Base-by-base conservation (phyloP, 805 yeast genomes). In the Candida morakotiae region DNA sequence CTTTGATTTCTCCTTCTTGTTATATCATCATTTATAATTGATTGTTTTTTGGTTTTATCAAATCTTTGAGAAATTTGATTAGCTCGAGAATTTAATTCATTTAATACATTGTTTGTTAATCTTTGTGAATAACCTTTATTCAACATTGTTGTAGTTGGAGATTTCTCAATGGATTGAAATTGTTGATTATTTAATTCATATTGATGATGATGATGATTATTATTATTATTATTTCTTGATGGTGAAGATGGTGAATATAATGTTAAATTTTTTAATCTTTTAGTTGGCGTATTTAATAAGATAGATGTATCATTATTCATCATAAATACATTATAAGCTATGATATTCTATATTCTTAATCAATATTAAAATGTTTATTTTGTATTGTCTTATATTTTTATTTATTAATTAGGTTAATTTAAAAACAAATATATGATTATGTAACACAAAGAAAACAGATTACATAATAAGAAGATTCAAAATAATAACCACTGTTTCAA, bases 121-220 rank as follows among this genome's bases (percentile, higher is more conserved):
- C 60, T 63, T 38, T 71, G 62, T 1, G 80, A 73, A 53, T 71
- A 75, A 35, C 76, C 66, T 38, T 65, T 66, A 13, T 62, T 56
- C 35, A 69, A 58, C 56, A 75, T 59, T n/a, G 47, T 39, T 20
- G 53, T 17, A 17, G 38, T 28, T 4, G 34, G 38, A 8, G 40
- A 31, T 10, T 35, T 30, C n/a, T n/a, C n/a, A n/a, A n/a, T n/a
- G n/a, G n/a, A n/a, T n/a, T n/a, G n/a, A n/a, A n/a, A n/a, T 5
- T 29, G 22, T 9, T 38, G 38, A 30, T 19, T 25, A 5, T 30
- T 16, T n/a, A n/a, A n/a, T n/a, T n/a, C n/a, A n/a, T n/a, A n/a
- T n/a, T n/a, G n/a, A n/a, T n/a, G n/a, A n/a, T n/a, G n/a, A n/a
- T n/a, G n/a, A n/a, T n/a, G n/a, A n/a, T n/a, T n/a, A n/a, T n/a